Conservation (phyloP, 2,329 filamentous ascomycete genomes). For the Scytalidium lignicola region DNA sequence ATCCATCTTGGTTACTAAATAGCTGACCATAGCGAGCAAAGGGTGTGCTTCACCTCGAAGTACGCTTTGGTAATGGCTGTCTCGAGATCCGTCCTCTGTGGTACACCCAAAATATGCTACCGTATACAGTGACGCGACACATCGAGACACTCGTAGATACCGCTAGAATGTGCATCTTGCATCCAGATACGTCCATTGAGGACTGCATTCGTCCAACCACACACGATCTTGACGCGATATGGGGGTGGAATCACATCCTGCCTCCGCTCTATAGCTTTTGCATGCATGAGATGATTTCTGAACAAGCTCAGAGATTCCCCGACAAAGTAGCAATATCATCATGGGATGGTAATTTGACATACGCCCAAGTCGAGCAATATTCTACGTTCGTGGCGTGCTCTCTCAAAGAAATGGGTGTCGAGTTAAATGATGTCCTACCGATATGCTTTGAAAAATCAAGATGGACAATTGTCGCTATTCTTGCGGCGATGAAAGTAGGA, state of each 20-base stretch:
- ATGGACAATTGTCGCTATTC: conserved; percentile 10
- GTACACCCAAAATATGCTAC: conserved; percentile 34
- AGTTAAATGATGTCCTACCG: conserved; percentile 14
- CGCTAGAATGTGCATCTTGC: conserved; percentile 29
- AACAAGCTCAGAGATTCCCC: conserved; percentile 29
- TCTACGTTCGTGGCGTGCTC: conserved; percentile 14
- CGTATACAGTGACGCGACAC: conserved; percentile 37
- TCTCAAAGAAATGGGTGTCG: conserved; percentile 13
- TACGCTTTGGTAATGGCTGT: conserved; percentile 19
- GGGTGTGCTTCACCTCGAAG: conserved; percentile 29
- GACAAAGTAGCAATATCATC: conserved; percentile 30
- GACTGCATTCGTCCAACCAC: conserved; percentile 27
- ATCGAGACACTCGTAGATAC: conserved; percentile 38
- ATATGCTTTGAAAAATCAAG: conserved; percentile 11
- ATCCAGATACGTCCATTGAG: conserved; percentile 25
- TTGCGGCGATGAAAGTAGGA: conserved; percentile 27
- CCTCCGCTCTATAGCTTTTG: conserved; percentile 38
- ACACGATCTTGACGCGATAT: conserved; percentile 39
- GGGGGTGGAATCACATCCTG: conserved; percentile 41
- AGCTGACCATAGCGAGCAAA: conserved; percentile 14
- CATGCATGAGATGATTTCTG: conserved; percentile 41
- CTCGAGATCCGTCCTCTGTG: conserved; percentile 36
- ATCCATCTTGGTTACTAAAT: conserved; percentile 2
- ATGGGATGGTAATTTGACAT: conserved; percentile 26
- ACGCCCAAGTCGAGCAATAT: conserved; percentile 17